Conservation (phyloP, 768 basidiomycete species). For the Candolleomyces eurysporus region DNA sequence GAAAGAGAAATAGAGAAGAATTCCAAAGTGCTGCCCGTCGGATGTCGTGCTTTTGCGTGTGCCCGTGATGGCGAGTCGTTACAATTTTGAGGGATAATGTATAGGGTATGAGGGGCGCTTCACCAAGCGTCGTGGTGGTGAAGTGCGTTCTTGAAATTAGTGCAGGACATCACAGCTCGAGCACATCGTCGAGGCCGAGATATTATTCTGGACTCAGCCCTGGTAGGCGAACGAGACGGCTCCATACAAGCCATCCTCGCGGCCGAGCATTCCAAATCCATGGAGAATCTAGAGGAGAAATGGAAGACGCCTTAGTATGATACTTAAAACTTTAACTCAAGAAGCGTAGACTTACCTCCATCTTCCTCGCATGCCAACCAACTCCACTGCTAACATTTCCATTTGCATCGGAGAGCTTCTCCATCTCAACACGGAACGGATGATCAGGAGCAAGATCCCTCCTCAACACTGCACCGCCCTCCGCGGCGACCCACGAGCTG, state of each 20-base stretch:
- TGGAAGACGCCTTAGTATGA: neutral
- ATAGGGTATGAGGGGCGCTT: too few relatives aligned
- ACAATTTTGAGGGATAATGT: too few relatives aligned
- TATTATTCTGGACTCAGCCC: conserved; percentile 44
- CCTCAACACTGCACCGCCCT: conserved; percentile 45
- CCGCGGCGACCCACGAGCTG: conserved; percentile 70
- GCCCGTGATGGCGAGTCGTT: too few relatives aligned
- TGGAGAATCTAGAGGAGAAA: conserved; percentile 61
- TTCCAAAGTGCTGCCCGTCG: too few relatives aligned
- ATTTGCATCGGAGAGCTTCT: conserved; percentile 71
- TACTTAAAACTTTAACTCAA: neutral
- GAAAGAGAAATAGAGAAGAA: too few relatives aligned
- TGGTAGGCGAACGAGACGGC: conserved; percentile 95
- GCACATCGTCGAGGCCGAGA: neutral
- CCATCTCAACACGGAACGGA: conserved; percentile 69
- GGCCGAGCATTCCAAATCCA: conserved; percentile 87
- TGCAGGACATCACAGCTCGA: neutral
- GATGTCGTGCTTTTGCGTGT: too few relatives aligned
- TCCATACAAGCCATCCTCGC: conserved; percentile 92
- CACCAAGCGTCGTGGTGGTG: too few relatives aligned
- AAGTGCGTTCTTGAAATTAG: too few relatives aligned
- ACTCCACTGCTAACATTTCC: conserved; percentile 89
- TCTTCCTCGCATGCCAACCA: conserved; percentile 96
- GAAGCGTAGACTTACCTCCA: conserved; percentile 69
- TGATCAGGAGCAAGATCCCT: conserved; percentile 61